These are phyloP conservation scores for Heliamphora pulchella DNA, from an alignment of 179 eudicot species.

Conservation along the genomic window DNA sequence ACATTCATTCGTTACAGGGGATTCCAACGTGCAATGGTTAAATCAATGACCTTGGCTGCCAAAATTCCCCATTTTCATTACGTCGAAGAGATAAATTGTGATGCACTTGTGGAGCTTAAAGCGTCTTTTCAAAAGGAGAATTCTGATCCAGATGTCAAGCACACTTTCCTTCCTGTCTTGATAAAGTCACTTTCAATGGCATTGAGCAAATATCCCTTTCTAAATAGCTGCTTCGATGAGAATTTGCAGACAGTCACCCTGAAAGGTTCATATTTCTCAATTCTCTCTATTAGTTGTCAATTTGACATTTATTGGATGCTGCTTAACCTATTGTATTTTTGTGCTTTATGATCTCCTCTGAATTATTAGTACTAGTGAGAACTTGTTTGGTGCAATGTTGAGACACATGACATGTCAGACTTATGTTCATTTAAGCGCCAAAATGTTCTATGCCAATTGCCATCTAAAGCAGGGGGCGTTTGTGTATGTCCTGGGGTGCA, in stretches of 20 bases:
- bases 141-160: constrained; percentile 72
- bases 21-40: constrained; percentile 92
- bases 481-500: too few relatives aligned
- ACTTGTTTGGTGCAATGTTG: too few relatives aligned
- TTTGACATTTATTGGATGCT: constrained; percentile 11
- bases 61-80: constrained; percentile 90
- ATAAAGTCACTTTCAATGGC: constrained; percentile 88
- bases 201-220: constrained; percentile 52
- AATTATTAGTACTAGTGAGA: too few relatives aligned
- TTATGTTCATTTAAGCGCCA: too few relatives aligned
- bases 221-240: constrained; percentile 75
- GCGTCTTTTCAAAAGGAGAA: constrained; percentile 62
- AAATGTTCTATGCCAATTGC: too few relatives aligned
- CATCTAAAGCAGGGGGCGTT: too few relatives aligned
- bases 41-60: constrained; percentile 91
- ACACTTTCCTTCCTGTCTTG: constrained; percentile 80
- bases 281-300: neutral
- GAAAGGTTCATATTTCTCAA: constrained; percentile 45
- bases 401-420: too few relatives aligned
- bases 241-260: constrained; percentile 54
- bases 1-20: constrained; percentile 52
- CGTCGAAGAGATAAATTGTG: constrained; percentile 82
- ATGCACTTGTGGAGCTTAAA: constrained; percentile 67
- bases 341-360: too few relatives aligned
- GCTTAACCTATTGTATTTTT: neutral